Evolutionary conservation across 2,329 filamentous ascomycete genomes (phyloP).

Genomic region (Pseudocercospora vitis): DNA sequence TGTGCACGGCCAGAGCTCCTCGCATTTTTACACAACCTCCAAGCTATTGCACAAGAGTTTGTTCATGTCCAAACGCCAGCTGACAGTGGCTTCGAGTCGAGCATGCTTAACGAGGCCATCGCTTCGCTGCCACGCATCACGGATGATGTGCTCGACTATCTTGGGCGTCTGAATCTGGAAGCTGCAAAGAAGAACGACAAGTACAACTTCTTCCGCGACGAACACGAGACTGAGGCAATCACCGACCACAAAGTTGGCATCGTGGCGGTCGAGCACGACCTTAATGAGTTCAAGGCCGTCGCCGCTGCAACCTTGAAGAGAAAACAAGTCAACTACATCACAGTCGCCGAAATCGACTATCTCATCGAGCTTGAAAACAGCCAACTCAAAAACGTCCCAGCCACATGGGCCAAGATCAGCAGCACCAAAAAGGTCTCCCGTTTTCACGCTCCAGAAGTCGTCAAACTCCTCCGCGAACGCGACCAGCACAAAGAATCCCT

Average conservation of each 20-base stretch:
- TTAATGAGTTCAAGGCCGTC: slow-evolving; percentile 70
- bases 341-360: slow-evolving; percentile 88
- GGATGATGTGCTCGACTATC: slow-evolving; percentile 68
- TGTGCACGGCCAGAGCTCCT: slow-evolving; percentile 88
- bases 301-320: slow-evolving; percentile 73
- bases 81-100: slow-evolving; percentile 71
- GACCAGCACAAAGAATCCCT: slow-evolving; percentile 95
- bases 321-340: slow-evolving; percentile 73
- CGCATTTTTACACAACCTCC: slow-evolving; percentile 78
- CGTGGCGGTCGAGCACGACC: slow-evolving; percentile 84
- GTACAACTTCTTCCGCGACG: slow-evolving; percentile 87
- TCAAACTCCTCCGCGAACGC: slow-evolving; percentile 77
- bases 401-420: slow-evolving; percentile 91
- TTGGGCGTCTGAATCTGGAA: slow-evolving; percentile 81
- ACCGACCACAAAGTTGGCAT: slow-evolving; percentile 90
- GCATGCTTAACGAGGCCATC: slow-evolving; percentile 69
- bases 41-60: slow-evolving; percentile 77
- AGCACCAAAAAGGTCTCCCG: slow-evolving; percentile 89
- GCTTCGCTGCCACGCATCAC: slow-evolving; percentile 74
- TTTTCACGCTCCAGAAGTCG: slow-evolving; percentile 91
- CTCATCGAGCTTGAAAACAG: slow-evolving; percentile 87
- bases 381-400: slow-evolving; percentile 81
- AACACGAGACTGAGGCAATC: slow-evolving; percentile 85
- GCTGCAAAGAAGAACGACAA: slow-evolving; percentile 88
- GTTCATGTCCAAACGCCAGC: slow-evolving; percentile 62